phyloP scores from a whole-genome alignment of 345 rosid genomes.

The Psidium friedrichsthalianum region DNA sequence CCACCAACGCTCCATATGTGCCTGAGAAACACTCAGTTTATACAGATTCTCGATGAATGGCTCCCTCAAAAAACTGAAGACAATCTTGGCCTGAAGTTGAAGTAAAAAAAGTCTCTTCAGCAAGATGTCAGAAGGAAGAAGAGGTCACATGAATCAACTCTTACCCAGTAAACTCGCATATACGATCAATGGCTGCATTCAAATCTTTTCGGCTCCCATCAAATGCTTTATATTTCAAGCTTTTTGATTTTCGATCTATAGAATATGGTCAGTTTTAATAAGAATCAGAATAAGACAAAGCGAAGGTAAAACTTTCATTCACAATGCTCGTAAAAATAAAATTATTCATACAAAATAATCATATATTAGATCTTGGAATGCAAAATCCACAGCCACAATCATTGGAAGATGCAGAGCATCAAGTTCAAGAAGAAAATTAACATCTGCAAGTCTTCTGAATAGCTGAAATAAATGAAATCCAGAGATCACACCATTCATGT shows the following conservation, averaged over 20 bases:
- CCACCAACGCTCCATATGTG: slow-evolving; percentile 73
- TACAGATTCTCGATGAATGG: slow-evolving; percentile 75
- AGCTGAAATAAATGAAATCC: not conserved
- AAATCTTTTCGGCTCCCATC: slow-evolving; percentile 85
- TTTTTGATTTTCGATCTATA: slow-evolving; percentile 55
- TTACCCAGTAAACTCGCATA: slow-evolving; percentile 86
- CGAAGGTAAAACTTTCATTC: not conserved
- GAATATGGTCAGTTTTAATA: slow-evolving; percentile 9
- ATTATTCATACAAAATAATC: not conserved
- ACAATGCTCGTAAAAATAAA: not conserved
- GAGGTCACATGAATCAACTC: not conserved
- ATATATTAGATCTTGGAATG: not conserved
- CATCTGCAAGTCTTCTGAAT: slow-evolving; percentile 35
- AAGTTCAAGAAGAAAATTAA: not conserved
- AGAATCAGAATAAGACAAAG: not conserved
- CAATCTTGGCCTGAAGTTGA: slow-evolving; percentile 70
- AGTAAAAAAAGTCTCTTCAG: not conserved
- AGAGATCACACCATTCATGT: not conserved
- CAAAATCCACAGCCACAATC: not conserved
- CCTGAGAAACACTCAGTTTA: slow-evolving; percentile 63
- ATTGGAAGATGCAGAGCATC: not conserved
- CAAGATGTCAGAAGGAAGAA: not conserved
- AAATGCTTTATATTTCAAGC: slow-evolving; percentile 64
- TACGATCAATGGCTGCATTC: slow-evolving; percentile 78
- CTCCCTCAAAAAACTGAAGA: slow-evolving; percentile 85